Percentiles rank a stretch among this genome's conserved stretches.
Conservation (phyloP, 2,329 filamentous ascomycete species). For the Cryphonectria carpinicola region DNA sequence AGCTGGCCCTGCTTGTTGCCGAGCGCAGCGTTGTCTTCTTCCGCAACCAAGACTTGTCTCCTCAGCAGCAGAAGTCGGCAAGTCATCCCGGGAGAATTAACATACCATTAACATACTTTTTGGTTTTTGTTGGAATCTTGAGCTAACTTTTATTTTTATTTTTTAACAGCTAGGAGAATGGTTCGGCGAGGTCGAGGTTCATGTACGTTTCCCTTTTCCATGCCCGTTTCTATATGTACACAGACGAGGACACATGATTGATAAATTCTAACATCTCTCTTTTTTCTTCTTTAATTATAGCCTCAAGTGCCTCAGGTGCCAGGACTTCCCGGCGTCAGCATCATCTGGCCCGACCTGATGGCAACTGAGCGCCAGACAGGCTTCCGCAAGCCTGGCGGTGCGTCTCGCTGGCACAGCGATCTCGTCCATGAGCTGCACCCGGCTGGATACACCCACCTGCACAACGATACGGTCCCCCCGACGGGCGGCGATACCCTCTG, state of each 20-base stretch:
- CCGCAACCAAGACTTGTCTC: conserved; percentile 63
- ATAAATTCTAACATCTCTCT: neutral
- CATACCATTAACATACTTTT: neutral
- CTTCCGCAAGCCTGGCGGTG: conserved; percentile 70
- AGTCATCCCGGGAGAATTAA: neutral
- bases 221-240: neutral
- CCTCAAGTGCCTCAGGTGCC: conserved; percentile 74
- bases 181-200: conserved; percentile 69
- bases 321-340: conserved; percentile 64
- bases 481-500: conserved; percentile 74
- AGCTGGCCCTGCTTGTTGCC: conserved; percentile 64
- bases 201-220: conserved; percentile 52
- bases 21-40: conserved; percentile 71
- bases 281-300: conserved; percentile 39
- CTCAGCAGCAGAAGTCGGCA: conserved; percentile 62
- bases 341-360: conserved; percentile 72
- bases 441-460: conserved; percentile 70
- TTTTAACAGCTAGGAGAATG: conserved; percentile 56
- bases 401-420: conserved; percentile 71
- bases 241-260: neutral
- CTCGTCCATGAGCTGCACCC: conserved; percentile 73
- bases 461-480: conserved; percentile 69
- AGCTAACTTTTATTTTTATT: neutral
- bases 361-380: conserved; percentile 63
- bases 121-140: no score